Conservation (phyloP, 176 grass and related monocot genomes). For the Oryza nivara region DNA sequence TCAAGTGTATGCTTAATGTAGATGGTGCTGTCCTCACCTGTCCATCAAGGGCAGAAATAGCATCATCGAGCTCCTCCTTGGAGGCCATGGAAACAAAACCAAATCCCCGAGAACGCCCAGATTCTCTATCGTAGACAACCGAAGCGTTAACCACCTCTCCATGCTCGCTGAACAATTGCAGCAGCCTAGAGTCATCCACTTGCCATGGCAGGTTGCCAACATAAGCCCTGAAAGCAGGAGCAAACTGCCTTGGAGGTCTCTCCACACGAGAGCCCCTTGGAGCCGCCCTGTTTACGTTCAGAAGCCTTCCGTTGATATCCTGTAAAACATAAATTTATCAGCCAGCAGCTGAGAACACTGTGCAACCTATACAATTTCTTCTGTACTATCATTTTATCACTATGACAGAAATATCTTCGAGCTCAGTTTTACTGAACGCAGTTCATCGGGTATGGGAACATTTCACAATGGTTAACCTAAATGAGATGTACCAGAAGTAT, state of each 20-base stretch:
- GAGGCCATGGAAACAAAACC: conserved; percentile 88
- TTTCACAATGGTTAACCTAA: background rate
- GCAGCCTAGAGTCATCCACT: conserved; percentile 70
- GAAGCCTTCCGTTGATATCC: conserved; percentile 71
- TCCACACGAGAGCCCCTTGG: conserved; percentile 75
- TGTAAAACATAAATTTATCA: conserved; percentile 38
- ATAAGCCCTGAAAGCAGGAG: conserved; percentile 68
- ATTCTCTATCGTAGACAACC: conserved; percentile 72
- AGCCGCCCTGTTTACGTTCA: conserved; percentile 84
- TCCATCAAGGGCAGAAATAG: conserved; percentile 86
- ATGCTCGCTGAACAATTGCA: conserved; percentile 72
- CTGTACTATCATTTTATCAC: background rate
- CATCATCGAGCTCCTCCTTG: conserved; percentile 77
- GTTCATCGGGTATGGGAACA: background rate
- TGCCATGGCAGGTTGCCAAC: conserved; percentile 96
- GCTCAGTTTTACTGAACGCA: background rate
- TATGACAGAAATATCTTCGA: background rate
- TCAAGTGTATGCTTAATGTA: background rate
- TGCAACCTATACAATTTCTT: background rate
- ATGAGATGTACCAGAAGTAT: background rate
- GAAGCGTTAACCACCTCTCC: conserved; percentile 74
- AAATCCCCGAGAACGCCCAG: conserved; percentile 91
- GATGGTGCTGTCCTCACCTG: conserved; percentile 56
- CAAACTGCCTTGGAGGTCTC: conserved; percentile 56
- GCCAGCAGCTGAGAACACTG: background rate